Base-by-base conservation (phyloP, 768 basidiomycete species). In the Neoboletus brunneissimus region DNA sequence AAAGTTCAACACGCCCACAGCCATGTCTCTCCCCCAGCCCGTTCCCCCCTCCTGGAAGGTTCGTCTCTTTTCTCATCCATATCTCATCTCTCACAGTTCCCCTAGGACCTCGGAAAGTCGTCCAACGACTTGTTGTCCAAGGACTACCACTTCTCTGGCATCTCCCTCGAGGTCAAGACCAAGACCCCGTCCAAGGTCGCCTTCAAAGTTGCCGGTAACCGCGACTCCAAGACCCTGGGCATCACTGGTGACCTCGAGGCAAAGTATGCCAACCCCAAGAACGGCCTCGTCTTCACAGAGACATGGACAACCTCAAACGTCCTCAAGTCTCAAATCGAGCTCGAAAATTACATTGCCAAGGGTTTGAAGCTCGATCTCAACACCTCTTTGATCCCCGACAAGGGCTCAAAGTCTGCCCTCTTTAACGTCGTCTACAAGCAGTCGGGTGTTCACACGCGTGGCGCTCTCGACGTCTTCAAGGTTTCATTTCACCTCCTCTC, bases 31-130 rank as follows among this genome's bases (percentile, higher is more conserved):
- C 67, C 91, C 94, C 73, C 94, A 96, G 70, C 92, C 94, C 60
- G 94, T 97, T 66, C 94, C 94, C 73, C 94, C 94, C 56, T 94
- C 91, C 70, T 97, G 94, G 94, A 95, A 95, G 86, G 94, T 88
- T 63, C 35, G 16, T 53, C 16, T 11, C 23, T 5, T 46, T 23
- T 15, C 1, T 27, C 10, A 9, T 42, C 5, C n/a, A n/a, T 10
- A n/a, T 25, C 29, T 12, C n/a, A n/a, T 38, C 23, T 29, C 42
- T 59, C 54, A 58, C 64, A 18, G 1, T n/a, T 3, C 48, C 13
- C 62, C 29, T 64, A 94, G 91, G 91, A 94, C 75, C 87, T 94
- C 65, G 96, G 96, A 76, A 98, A 98, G 85, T 94, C 94, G 64
- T 92, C 94, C 76, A 91, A 87, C 69, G 96, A 98, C 84, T 78